These are phyloP conservation scores for Allodekkera sacchari DNA, from an alignment of 805 yeast genomes.

Conservation along the genomic window DNA sequence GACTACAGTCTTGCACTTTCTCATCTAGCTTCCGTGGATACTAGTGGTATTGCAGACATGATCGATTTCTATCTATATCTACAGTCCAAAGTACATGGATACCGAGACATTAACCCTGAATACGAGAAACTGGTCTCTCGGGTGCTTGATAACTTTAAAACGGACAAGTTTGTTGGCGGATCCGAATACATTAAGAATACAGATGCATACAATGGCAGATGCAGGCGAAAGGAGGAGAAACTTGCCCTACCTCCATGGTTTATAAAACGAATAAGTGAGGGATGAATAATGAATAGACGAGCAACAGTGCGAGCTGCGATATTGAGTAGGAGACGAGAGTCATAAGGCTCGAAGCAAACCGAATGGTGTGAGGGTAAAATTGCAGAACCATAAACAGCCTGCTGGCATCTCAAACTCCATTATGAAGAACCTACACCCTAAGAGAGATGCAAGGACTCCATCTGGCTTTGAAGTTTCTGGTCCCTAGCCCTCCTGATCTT, in stretches of 20 bases:
- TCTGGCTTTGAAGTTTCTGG: constrained; percentile 14
- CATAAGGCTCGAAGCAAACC: no score
- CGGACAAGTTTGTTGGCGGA: constrained; percentile 8
- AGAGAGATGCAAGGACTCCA: constrained; percentile 1
- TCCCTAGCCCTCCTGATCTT: constrained; percentile 20
- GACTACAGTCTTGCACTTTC: constrained; percentile 9
- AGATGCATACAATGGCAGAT: background rate
- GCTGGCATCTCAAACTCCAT: no score
- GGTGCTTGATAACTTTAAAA: constrained; percentile 8
- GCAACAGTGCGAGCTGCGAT: no score
- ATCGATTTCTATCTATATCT: constrained; percentile 12
- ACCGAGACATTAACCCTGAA: no score
- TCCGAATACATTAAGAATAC: background rate
- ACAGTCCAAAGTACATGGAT: constrained; percentile 8
- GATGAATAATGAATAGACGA: no score
- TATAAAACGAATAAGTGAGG: background rate
- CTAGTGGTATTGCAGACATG: constrained; percentile 5
- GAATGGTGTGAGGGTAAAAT: no score
- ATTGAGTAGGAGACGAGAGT: no score
- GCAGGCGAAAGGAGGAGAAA: constrained; percentile 6
- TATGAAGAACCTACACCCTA: background rate
- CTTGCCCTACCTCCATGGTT: constrained; percentile 7
- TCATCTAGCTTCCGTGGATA: constrained; percentile 8
- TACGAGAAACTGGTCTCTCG: constrained; percentile 1
- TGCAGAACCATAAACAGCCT: no score